Base-by-base conservation (phyloP, 164 flowering plant species). In the Berberis vulgaris region DNA sequence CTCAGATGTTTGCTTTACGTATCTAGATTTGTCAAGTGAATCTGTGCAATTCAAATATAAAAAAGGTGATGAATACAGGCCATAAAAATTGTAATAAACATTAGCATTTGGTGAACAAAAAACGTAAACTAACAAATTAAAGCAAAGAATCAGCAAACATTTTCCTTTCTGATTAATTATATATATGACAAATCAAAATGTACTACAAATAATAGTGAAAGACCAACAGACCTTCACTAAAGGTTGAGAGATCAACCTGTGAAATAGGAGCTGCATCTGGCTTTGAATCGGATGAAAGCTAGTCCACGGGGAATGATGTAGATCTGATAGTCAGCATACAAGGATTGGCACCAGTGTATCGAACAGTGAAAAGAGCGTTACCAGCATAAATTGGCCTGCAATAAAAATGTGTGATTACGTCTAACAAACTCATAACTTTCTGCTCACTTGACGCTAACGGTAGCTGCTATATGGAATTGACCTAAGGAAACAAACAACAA, bases 341-440 rank as follows among this genome's bases (percentile, higher is more conserved):
- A 52, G 99, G 97, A 70, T 68, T 63, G 26, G 72, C 73, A 63
- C 99, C 96, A 43, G 76, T 77, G 61, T 91, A 89, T 49, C 83
- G 78, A 39, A 89, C 89, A 38, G 90, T 85, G 67, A 79, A 83
- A 65, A 91, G 88, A 63, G 96, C 97, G 79, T 94, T 94, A 54
- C 99, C 96, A 67, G 97, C 97, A 82, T 94, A 94, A 67, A 91
- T 86, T 66, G 99, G 97, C 84, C 98, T 94, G 86, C 67, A 59
- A 80, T 43, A 67, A 42, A 62, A 55, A 73, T 68, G n/a, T 43
- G 60, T n/a, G 66, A 12, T 63, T 68, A 65, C 41, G 49, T 57
- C 11, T 49, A 54, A 49, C 47, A 50, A 50, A 5, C 8, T 50
- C 11, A 50, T 2, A 50, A n/a, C 8, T 2, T 5, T 2, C 8